Evolutionary conservation across 306 rosid species (phyloP), one percentile per base, ranked within the genome.

Genomic region (Bauhinia variegata): DNA sequence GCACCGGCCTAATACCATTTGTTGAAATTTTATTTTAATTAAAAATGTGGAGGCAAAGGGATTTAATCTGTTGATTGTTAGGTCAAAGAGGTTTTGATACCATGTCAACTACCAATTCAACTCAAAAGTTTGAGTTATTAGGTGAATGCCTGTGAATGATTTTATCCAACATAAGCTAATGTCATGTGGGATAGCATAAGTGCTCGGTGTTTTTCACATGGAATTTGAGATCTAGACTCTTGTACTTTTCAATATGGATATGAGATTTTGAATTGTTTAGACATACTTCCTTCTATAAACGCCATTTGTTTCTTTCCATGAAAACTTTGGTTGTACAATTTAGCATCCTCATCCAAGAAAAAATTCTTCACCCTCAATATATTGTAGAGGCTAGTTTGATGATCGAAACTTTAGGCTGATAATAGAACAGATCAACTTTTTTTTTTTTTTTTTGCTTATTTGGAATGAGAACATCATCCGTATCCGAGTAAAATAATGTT

Each of bases 311-410:
- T 4, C 36, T 53, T 46, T 52, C 50, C 9, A 14, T 6, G 31
- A 13, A 37, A 18, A 19, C 3, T 11, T 41, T 51, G 33, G 60
- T 65, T 5, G 19, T 53, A 34, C 39, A 31, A 5, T 60, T 11
- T 43, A 11, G 36, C 43, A 13, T 43, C 23, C 61, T 56, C 13
- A 11, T 23, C 8, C 15, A 16, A 31, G 34, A 61, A 42, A 19
- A 4, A 28, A 43, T 14, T 28, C 51, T 74, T 66, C 68, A 31
- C 31, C 47, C 17, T 58, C 34, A 4, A 30, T 65, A 16, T 31
- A 56, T n/a, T 74, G 67, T 16, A 13, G 8, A 36, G 33, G 16
- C 16, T 2, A 4, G 28, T 23, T 17, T 17, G 15, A 3, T 7
- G 1, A 42, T 1, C 16, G 2, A 60, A 61, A 42, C 13, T 19